Conservation (phyloP, 2,329 filamentous ascomycete species). For the Hypoxylon sp. region DNA sequence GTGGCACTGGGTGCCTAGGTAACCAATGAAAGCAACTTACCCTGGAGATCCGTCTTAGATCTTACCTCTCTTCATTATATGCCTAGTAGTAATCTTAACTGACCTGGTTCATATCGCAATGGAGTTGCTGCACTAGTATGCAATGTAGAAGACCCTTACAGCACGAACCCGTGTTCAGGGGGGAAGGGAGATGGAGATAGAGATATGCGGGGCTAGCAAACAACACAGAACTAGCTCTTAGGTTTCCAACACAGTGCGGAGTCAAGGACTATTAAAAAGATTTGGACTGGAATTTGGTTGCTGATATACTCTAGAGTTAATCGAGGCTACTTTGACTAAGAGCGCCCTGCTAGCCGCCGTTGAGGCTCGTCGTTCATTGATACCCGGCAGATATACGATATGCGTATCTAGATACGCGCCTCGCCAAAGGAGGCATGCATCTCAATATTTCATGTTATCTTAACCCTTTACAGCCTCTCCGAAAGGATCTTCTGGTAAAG, state of each 20-base stretch:
- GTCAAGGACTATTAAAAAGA: neutral
- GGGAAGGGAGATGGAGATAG: neutral
- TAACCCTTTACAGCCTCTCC: neutral
- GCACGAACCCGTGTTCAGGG: neutral
- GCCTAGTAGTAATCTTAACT: neutral
- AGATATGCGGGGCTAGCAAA: neutral
- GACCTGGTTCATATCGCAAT: neutral
- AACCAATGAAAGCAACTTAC: neutral
- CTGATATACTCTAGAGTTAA: neutral
- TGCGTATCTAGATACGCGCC: too few relatives aligned
- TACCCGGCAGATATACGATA: neutral
- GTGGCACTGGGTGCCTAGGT: neutral
- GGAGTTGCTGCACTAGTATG: neutral
- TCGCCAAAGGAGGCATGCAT: neutral
- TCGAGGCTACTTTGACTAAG: neutral
- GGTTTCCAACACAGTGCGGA: neutral
- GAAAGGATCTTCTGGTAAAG: conserved; percentile 56
- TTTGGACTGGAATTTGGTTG: neutral
- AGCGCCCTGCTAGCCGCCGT: too few relatives aligned
- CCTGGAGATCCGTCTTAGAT: neutral
- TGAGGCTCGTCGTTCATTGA: neutral
- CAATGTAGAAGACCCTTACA: neutral
- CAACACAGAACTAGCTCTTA: neutral
- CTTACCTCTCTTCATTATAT: neutral
- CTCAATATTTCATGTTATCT: conserved; percentile 12